These are phyloP conservation scores for Corchorus capsularis DNA, from an alignment of 345 rosid genomes.

Conservation along the genomic window DNA sequence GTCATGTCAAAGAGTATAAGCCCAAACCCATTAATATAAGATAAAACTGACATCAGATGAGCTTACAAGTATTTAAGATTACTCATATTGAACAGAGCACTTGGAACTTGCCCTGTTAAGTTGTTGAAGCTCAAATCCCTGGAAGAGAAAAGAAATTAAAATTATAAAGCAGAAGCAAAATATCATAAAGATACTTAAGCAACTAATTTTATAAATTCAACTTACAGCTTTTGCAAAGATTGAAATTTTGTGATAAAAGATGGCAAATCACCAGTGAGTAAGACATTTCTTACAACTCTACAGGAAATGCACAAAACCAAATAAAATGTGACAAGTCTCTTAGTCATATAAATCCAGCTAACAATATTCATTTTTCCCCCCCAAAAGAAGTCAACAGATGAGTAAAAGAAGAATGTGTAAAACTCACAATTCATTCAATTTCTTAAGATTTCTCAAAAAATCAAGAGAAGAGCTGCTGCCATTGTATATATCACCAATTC, in stretches of 20 bases:
- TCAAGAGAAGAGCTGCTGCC: constrained; percentile 42
- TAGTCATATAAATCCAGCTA: neutral
- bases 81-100: constrained; percentile 29
- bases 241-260: constrained; percentile 28
- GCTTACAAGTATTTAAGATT: constrained; percentile 32
- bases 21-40: neutral
- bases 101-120: constrained; percentile 26
- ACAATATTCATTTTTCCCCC: too few species aligned
- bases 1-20: neutral
- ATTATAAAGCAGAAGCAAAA: neutral
- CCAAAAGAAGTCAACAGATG: neutral
- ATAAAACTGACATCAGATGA: neutral
- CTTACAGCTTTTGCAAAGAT: constrained; percentile 33
- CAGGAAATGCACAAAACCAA: neutral
- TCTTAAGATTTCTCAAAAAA: constrained; percentile 40
- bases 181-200: neutral
- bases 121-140: too few species aligned
- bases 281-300: constrained; percentile 35
- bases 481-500: constrained; percentile 38
- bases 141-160: neutral
- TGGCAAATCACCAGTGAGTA: constrained; percentile 30
- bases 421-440: constrained; percentile 43
- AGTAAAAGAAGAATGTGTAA: neutral
- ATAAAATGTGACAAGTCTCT: neutral
- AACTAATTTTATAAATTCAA: neutral